Percentiles rank a stretch among this genome's conserved stretches.
Evolutionary conservation across 768 basidiomycete species (phyloP).

Genomic region (Termitomyces sp.): DNA sequence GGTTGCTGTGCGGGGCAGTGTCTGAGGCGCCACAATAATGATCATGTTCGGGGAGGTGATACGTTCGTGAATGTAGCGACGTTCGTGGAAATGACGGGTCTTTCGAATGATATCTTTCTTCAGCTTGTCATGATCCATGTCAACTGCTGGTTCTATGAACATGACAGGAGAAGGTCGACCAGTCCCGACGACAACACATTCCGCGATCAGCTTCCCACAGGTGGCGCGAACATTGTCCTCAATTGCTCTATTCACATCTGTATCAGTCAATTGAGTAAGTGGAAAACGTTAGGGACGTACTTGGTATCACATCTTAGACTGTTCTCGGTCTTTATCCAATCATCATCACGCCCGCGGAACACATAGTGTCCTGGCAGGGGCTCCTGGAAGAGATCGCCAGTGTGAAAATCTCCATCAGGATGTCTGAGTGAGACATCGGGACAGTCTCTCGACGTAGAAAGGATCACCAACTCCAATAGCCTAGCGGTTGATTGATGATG

Average conservation of each 20-base stretch:
- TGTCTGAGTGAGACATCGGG: slow-evolving; percentile 55
- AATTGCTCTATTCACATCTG: slow-evolving; percentile 45
- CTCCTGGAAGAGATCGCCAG: slow-evolving; percentile 79
- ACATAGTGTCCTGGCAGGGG: slow-evolving; percentile 52
- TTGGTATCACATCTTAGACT: slow-evolving; percentile 77
- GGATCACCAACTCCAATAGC: slow-evolving; percentile 68
- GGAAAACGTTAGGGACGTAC: slow-evolving; percentile 25
- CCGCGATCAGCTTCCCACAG: slow-evolving; percentile 60
- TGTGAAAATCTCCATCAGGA: slow-evolving; percentile 71
- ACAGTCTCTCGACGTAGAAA: slow-evolving; percentile 64
- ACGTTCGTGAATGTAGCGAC: slow-evolving; percentile 75
- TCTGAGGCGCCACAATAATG: slow-evolving; percentile 54
- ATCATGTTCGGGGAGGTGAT: slow-evolving; percentile 61
- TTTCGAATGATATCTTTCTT: slow-evolving; percentile 69
- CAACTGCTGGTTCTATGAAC: slow-evolving; percentile 60
- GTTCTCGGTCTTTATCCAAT: slow-evolving; percentile 84
- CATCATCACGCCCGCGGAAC: slow-evolving; percentile 72
- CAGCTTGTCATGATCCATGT: slow-evolving; percentile 52
- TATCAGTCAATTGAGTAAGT: slow-evolving; percentile 9
- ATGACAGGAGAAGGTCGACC: slow-evolving; percentile 72
- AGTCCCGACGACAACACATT: slow-evolving; percentile 76
- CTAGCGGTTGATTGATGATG: slow-evolving; percentile 52
- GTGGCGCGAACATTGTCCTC: slow-evolving; percentile 69
- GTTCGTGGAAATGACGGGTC: slow-evolving; percentile 65
- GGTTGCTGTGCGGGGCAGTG: slow-evolving; percentile 69